Percentiles rank a stretch among this genome's conserved stretches.
phyloP scores from a whole-genome alignment of 352 stramenopile species.

The Globisporangium carolinianum region DNA sequence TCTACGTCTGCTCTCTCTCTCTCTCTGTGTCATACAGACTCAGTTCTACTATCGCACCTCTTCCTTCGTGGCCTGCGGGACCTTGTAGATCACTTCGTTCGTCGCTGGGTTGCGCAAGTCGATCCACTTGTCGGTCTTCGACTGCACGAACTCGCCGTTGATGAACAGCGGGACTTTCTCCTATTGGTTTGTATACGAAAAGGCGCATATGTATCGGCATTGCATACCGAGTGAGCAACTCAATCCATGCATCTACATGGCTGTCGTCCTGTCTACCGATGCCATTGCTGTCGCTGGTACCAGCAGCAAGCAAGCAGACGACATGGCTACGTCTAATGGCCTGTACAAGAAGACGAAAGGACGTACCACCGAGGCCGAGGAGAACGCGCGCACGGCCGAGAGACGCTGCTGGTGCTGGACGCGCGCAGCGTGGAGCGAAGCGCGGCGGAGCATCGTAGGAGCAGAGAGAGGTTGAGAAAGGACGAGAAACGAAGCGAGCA shows the following conservation, averaged over 20 bases:
- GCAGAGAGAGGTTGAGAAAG: neutral
- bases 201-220: too few relatives aligned
- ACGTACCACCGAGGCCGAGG: slow-evolving; percentile 22
- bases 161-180: slow-evolving; percentile 86
- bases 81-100: slow-evolving; percentile 81
- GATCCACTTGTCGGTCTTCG: slow-evolving; percentile 89
- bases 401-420: slow-evolving; percentile 7
- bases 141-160: slow-evolving; percentile 90
- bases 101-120: slow-evolving; percentile 90
- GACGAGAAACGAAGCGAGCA: neutral
- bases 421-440: slow-evolving; percentile 12
- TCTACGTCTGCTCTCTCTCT: too few relatives aligned
- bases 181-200: slow-evolving; percentile 11
- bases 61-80: slow-evolving; percentile 80
- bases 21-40: too few relatives aligned
- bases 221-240: too few relatives aligned
- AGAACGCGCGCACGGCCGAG: slow-evolving; percentile 31
- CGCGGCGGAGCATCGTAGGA: slow-evolving; percentile 5
- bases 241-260: slow-evolving; percentile 1
- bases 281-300: too few relatives aligned
- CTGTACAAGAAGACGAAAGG: neutral
- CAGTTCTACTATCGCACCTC: slow-evolving; percentile 31
- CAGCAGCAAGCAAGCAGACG: too few relatives aligned
- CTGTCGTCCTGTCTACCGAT: too few relatives aligned
- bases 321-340: too few relatives aligned